These are phyloP conservation scores for Heimioporus sp. DNA, from an alignment of 768 basidiomycete genomes.

Conservation along the genomic window DNA sequence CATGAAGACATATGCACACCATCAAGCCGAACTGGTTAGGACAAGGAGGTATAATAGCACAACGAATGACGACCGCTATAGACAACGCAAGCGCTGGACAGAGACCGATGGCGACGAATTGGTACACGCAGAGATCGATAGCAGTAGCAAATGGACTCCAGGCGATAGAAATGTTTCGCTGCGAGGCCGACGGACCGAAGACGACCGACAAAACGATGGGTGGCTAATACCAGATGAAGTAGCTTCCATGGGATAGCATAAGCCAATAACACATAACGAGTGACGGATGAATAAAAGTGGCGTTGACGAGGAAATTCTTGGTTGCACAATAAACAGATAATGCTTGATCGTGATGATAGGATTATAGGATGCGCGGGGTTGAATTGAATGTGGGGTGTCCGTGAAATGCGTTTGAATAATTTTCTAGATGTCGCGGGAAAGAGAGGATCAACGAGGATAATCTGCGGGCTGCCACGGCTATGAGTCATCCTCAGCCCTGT, in stretches of 20 bases:
- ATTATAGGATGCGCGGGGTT: conserved; percentile 22
- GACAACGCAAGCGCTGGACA: conserved; percentile 14
- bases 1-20: conserved; percentile 7
- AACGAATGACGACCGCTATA: conserved; percentile 9
- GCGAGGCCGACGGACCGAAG: conserved; percentile 1
- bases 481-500: conserved; percentile 14
- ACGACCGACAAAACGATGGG: conserved; percentile 22
- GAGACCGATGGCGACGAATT: conserved; percentile 17
- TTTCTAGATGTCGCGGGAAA: conserved; percentile 17
- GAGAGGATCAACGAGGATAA: background rate
- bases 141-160: conserved; percentile 22
- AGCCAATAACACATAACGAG: conserved; percentile 24
- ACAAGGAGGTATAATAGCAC: conserved; percentile 6
- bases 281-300: conserved; percentile 4
- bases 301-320: conserved; percentile 20
- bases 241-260: conserved; percentile 10
- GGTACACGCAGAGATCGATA: conserved; percentile 23
- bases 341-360: conserved; percentile 19
- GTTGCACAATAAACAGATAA: conserved; percentile 30
- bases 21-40: background rate
- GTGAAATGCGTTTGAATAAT: conserved; percentile 22
- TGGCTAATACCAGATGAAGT: conserved; percentile 2
- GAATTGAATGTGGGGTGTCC: conserved; percentile 25
- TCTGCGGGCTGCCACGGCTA: conserved; percentile 4
- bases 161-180: conserved; percentile 17